Base-by-base conservation (phyloP, 2,329 filamentous ascomycete species). In the Alternaria brassicae region DNA sequence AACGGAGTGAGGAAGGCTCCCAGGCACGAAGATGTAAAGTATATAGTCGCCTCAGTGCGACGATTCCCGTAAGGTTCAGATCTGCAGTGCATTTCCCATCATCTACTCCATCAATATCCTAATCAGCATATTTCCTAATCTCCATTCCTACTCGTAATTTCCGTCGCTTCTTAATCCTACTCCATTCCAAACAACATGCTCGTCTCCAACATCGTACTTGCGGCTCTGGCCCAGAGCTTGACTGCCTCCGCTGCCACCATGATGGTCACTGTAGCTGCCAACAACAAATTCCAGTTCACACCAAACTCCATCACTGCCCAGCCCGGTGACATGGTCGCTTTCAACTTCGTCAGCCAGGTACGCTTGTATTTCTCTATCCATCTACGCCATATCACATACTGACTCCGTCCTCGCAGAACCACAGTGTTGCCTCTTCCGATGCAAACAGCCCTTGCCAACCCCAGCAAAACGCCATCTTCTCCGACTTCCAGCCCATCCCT, bases 261-360 rank as follows among this genome's bases (percentile, higher is more conserved):
- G 69, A 61, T 63, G 60, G 71, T 73, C 52, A 72, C 71, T 8
- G 71, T 73, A 25, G 71, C 65, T n/a, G 67, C 69, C 9, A 73
- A 73, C 63, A 72, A 72, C 52, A 68, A 72, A 58, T 73, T 73
- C 62, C 63, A 63, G 15, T 73, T 73, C 41, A 70, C 68, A 10
- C 71, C 71, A 19, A 70, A 71, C 56, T 59, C 65, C 13, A 49
- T 73, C 32, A 71, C 64, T 21, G 70, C 70, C 19, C 67, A 70
- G 58, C 67, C 69, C 3, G 70, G 70, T 54, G 70, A 73, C 47
- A 71, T 67, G 59, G 68, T 72, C 9, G 68, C 68, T 10, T 72
- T 72, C 60, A 69, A 67, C 53, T 71, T 71, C 27, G 63, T 70
- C n/a, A 42, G 60, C 30, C 66, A 67, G 57, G 65, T 69, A 63